Evolutionary conservation across 1,139 yeast genomes (phyloP), one percentile per base, ranked within the genome.

Genomic region (Blastobotrys proliferans): DNA sequence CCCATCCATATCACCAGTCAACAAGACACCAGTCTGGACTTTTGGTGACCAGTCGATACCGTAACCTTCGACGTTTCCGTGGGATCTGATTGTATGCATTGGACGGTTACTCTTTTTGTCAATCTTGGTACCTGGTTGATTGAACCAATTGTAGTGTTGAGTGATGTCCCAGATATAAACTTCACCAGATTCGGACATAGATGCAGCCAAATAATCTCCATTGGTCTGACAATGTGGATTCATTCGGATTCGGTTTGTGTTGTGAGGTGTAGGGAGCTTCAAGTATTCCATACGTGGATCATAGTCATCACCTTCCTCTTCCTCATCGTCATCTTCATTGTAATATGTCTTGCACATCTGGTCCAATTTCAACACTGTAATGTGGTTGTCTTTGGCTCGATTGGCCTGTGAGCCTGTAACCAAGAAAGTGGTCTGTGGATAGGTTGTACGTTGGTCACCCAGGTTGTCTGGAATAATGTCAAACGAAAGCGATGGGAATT

Each of bases 41-140:
- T 83, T 68, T 26, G 97, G 95, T 2, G 96, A 86, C 99, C 99
- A 92, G 65, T 90, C 98, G 42, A 94, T 66, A 17, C 96, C 99
- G 60, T 88, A 92, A 22, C 99, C 98, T 69, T 92, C 99, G 16
- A 86, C 95, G 56, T 83, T 82, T n/a, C 97, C 96, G 61, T 92
- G 99, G 51, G 71, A 75, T 57, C 78, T 76, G 49, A 94, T 72
- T n/a, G 95, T 87, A 65, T 90, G 92, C 14, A 79, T 61, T 14
- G 98, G 96, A 61, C 82, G 77, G 61, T 84, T 87, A 51, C 82
- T 75, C 22, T 73, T 66, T 63, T 88, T 88, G 39, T 94, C 87
- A 51, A 90, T 77, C 58, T 77, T 73, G 55, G 74, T 83, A 4
- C 97, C 97, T 10, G 97, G 96, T 4, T 83, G 76, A 58, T 86